Conservation (phyloP, 495 filamentous ascomycete species). For the Pyrenopolyporus hunteri region DNA sequence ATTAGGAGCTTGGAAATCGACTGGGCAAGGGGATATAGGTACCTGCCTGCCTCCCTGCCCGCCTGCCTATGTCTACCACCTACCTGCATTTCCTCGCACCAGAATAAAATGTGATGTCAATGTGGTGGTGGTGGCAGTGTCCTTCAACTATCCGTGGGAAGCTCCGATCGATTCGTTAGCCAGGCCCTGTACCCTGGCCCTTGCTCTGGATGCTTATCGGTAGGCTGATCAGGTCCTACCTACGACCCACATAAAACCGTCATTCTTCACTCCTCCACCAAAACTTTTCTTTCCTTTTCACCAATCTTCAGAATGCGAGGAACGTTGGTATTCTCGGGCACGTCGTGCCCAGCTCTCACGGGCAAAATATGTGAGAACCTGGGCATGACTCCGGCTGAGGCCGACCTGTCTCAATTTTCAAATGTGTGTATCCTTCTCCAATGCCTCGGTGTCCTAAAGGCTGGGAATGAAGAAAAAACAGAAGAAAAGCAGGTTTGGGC, state of each 20-base stretch:
- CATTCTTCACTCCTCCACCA: slow-evolving; percentile 34
- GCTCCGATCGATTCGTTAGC: slow-evolving; percentile 8
- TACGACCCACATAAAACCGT: slow-evolving; percentile 39
- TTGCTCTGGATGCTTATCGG: slow-evolving; percentile 4
- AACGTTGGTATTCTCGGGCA: slow-evolving; percentile 63
- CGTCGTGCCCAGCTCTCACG: slow-evolving; percentile 61
- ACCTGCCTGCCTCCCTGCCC: neutral
- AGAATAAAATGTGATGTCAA: no score
- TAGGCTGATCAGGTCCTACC: slow-evolving; percentile 21
- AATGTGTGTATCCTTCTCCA: slow-evolving; percentile 51
- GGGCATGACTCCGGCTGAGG: slow-evolving; percentile 61
- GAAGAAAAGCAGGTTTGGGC: slow-evolving; percentile 71
- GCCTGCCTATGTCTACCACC: no score
- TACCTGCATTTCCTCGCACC: no score
- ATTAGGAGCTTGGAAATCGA: no score
- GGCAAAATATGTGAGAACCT: slow-evolving; percentile 64
- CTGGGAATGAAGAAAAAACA: no score
- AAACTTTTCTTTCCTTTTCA: slow-evolving; percentile 38
- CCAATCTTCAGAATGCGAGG: slow-evolving; percentile 56
- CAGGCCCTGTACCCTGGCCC: no score
- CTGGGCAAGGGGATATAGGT: no score
- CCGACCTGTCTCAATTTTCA: slow-evolving; percentile 65
- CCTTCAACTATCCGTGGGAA: no score
- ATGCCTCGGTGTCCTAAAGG: slow-evolving; percentile 12
- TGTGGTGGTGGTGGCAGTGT: no score